phyloP scores from a whole-genome alignment of 805 yeast genomes.

The Ogataea chonburiensis region DNA sequence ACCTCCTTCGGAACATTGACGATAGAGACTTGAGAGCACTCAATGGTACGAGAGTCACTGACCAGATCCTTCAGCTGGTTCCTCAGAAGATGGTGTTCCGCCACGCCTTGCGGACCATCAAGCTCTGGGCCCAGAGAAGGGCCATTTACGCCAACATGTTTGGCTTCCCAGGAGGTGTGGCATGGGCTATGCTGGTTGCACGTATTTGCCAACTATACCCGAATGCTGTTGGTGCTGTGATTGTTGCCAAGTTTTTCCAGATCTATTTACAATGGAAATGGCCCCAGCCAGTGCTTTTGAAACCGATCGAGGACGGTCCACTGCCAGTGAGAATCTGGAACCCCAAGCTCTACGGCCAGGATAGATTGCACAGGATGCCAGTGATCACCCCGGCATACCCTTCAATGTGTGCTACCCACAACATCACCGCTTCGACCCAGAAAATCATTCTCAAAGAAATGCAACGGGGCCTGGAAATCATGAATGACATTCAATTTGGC shows the following conservation, averaged over 20 bases:
- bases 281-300: slow-evolving; percentile 96
- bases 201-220: slow-evolving; percentile 96
- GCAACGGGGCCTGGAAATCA: slow-evolving; percentile 67
- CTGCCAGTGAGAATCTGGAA: slow-evolving; percentile 96
- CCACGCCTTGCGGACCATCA: slow-evolving; percentile 87
- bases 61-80: slow-evolving; percentile 82
- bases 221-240: slow-evolving; percentile 89
- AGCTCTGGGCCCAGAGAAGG: slow-evolving; percentile 94
- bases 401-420: slow-evolving; percentile 98
- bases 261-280: slow-evolving; percentile 90
- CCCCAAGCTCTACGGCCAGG: slow-evolving; percentile 86
- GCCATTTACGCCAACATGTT: slow-evolving; percentile 92
- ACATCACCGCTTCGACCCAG: slow-evolving; percentile 86
- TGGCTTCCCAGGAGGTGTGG: slow-evolving; percentile 99
- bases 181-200: slow-evolving; percentile 99
- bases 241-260: slow-evolving; percentile 84
- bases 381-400: slow-evolving; percentile 98
- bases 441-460: slow-evolving; percentile 78
- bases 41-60: slow-evolving; percentile 97
- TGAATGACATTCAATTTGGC: slow-evolving; percentile 65
- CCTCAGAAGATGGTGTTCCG: slow-evolving; percentile 93
- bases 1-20: slow-evolving; percentile 79
- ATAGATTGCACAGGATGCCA: slow-evolving; percentile 92
- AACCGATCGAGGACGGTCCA: slow-evolving; percentile 96
- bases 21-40: slow-evolving; percentile 87